Evolutionary conservation across 1,284 basidiomycete species (phyloP).

Genomic region (Pisolithus thermaeus): DNA sequence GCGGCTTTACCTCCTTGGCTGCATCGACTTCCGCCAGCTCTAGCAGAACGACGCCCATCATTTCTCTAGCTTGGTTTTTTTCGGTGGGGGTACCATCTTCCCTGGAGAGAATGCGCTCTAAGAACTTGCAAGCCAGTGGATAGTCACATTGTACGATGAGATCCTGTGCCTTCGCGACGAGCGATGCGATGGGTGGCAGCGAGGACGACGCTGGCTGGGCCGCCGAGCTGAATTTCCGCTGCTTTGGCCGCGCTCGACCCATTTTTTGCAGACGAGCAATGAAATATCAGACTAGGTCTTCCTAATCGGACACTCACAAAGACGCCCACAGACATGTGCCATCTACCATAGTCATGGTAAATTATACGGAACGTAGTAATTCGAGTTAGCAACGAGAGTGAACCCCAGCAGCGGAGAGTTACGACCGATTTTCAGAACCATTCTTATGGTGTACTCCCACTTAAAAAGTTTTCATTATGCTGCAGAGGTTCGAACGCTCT

Average conservation of each 20-base stretch:
- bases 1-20: slow-evolving; percentile 60
- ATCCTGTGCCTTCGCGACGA: slow-evolving; percentile 71
- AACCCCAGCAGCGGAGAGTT: too few relatives aligned
- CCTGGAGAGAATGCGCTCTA: slow-evolving; percentile 62
- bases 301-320: too few relatives aligned
- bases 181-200: slow-evolving; percentile 39
- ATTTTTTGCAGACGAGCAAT: slow-evolving; percentile 29
- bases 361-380: too few relatives aligned
- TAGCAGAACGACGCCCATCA: slow-evolving; percentile 71
- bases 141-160: slow-evolving; percentile 82
- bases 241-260: slow-evolving; percentile 60
- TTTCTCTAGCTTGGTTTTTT: slow-evolving; percentile 72
- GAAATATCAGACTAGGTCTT: too few relatives aligned
- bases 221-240: slow-evolving; percentile 37
- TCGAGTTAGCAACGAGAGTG: too few relatives aligned
- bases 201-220: slow-evolving; percentile 17
- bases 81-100: slow-evolving; percentile 42
- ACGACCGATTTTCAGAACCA: too few relatives aligned
- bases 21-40: slow-evolving; percentile 72
- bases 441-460: too few relatives aligned
- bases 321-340: too few relatives aligned
- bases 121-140: slow-evolving; percentile 71
- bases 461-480: too few relatives aligned
- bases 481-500: too few relatives aligned
- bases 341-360: too few relatives aligned